phyloP scores from a whole-genome alignment of 2,329 filamentous ascomycete genomes.

The Zalaria sp. region DNA sequence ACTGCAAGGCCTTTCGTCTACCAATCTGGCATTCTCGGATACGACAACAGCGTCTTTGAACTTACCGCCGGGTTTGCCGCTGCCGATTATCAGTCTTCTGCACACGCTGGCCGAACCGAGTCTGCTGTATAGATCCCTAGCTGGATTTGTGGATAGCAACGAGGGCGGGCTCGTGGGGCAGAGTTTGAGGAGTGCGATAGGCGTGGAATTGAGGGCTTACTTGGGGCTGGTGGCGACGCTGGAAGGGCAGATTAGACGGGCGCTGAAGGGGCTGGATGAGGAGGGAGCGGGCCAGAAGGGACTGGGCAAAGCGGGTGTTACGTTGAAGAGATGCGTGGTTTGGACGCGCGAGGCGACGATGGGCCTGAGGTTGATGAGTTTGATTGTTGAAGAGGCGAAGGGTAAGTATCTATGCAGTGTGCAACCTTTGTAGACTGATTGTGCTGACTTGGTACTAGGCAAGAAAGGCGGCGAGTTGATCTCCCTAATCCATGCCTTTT shows the following conservation, averaged over 20 bases:
- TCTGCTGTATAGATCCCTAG: constrained; percentile 70
- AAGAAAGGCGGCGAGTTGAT: constrained; percentile 86
- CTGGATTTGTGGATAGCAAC: constrained; percentile 66
- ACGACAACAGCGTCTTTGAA: constrained; percentile 46
- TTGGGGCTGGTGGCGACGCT: constrained; percentile 80
- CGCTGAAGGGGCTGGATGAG: constrained; percentile 60
- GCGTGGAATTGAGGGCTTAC: constrained; percentile 75
- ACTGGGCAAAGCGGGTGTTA: constrained; percentile 78
- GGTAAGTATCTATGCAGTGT: constrained; percentile 30
- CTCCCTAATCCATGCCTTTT: constrained; percentile 84
- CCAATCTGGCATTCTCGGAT: constrained; percentile 62
- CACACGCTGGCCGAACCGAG: constrained; percentile 88
- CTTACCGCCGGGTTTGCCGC: constrained; percentile 64
- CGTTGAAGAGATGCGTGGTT: constrained; percentile 85
- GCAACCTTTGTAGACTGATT: constrained; percentile 3
- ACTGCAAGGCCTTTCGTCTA: constrained; percentile 79
- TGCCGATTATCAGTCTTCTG: constrained; percentile 73
- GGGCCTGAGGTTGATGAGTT: constrained; percentile 80
- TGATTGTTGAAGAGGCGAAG: constrained; percentile 85
- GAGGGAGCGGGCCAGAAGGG: constrained; percentile 47
- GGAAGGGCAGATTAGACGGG: constrained; percentile 79
- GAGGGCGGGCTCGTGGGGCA: constrained; percentile 80
- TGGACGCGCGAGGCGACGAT: constrained; percentile 97
- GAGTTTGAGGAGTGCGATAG: constrained; percentile 77
- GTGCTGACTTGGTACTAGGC: constrained; percentile 16